Percentiles rank a stretch among this genome's conserved stretches.
Conservation (phyloP, 306 rosid genomes). For the Morella rubra region DNA sequence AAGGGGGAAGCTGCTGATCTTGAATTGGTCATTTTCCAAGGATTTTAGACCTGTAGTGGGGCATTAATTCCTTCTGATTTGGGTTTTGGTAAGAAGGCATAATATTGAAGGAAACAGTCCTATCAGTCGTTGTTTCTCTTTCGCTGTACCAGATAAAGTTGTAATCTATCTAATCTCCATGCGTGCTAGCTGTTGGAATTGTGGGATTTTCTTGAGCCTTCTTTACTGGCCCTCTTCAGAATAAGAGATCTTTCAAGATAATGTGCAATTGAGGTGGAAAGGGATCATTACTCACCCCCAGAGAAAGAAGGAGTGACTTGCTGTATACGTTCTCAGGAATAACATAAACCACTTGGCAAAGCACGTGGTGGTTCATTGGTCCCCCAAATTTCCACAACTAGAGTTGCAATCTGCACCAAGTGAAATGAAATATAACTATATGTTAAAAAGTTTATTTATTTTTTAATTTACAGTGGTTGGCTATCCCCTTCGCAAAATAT, state of each 20-base stretch:
- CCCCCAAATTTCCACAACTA: background rate
- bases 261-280: slow-evolving; percentile 15
- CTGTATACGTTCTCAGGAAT: no score
- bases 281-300: background rate
- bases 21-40: no score
- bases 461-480: background rate
- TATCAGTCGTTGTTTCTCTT: no score
- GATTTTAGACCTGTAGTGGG: no score
- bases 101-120: no score
- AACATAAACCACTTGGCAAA: background rate
- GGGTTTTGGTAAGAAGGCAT: background rate
- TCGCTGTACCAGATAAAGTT: background rate
- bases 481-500: background rate
- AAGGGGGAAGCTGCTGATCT: no score
- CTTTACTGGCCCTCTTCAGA: background rate
- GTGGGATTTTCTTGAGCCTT: background rate
- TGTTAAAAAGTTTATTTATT: no score
- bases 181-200: background rate
- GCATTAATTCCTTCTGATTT: background rate
- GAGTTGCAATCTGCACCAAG: slow-evolving; percentile 3
- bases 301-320: no score
- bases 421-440: background rate
- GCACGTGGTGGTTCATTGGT: slow-evolving; percentile 10
- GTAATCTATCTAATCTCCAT: no score
- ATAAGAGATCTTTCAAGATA: slow-evolving; percentile 14